Percentiles rank a stretch among this genome's conserved stretches.
phyloP scores from a whole-genome alignment of 441 rosid species.

The Adansonia grandidieri region DNA sequence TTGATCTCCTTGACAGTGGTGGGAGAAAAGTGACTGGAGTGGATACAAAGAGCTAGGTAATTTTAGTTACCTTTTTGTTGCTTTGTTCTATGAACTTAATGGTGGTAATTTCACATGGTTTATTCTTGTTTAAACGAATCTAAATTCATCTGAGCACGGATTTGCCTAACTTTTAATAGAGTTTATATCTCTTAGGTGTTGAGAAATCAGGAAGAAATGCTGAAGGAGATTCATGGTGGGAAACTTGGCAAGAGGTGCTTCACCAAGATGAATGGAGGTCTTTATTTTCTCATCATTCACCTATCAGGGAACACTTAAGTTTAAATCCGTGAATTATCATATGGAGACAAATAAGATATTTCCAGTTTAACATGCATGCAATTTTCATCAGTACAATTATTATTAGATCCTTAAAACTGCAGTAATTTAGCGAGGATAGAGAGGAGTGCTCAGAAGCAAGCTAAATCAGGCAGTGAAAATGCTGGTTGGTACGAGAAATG shows the following conservation, averaged over 20 bases:
- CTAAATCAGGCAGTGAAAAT: slow-evolving; percentile 90
- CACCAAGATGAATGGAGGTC: slow-evolving; percentile 99
- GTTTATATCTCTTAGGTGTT: slow-evolving; percentile 61
- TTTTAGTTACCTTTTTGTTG: slow-evolving; percentile 28
- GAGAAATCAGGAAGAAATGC: slow-evolving; percentile 96
- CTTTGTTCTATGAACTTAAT: slow-evolving; percentile 13
- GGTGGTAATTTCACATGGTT: slow-evolving; percentile 4
- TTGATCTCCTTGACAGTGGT: slow-evolving; percentile 99
- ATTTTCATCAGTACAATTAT: slow-evolving; percentile 7
- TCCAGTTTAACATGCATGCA: slow-evolving; percentile 14
- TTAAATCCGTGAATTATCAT: slow-evolving; percentile 17
- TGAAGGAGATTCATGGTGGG: slow-evolving; percentile 99
- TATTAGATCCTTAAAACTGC: slow-evolving; percentile 34
- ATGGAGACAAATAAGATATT: slow-evolving; percentile 8
- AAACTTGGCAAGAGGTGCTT: slow-evolving; percentile 97
- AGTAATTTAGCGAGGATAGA: slow-evolving; percentile 97
- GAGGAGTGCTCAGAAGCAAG: slow-evolving; percentile 99
- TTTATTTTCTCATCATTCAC: slow-evolving; percentile 26
- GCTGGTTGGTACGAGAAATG: slow-evolving; percentile 99
- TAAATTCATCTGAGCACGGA: not conserved
- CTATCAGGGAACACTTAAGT: slow-evolving; percentile 12
- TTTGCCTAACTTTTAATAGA: slow-evolving; percentile 23
- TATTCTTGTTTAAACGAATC: not conserved
- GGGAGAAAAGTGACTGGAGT: slow-evolving; percentile 99
- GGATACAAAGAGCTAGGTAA: slow-evolving; percentile 99